phyloP scores from a whole-genome alignment of 495 filamentous ascomycete genomes.

The Podospora conica region DNA sequence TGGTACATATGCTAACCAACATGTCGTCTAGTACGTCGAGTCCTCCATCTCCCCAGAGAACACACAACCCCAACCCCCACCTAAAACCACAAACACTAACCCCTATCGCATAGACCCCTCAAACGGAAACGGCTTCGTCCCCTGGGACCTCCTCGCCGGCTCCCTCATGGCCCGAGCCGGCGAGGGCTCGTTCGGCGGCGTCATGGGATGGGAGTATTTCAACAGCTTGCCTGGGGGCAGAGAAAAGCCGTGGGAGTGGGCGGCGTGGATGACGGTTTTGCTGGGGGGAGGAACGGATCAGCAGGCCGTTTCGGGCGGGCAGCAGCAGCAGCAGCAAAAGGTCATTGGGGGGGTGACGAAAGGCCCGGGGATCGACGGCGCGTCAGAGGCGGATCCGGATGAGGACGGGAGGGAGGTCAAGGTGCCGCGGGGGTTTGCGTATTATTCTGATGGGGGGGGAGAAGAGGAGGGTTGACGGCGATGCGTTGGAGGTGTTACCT shows the following conservation, averaged over 20 bases:
- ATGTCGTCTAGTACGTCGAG: too few relatives aligned
- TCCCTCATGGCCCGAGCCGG: conserved; percentile 31
- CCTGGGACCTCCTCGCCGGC: conserved; percentile 27
- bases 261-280: conserved; percentile 38
- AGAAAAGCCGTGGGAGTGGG: conserved; percentile 64
- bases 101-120: conserved; percentile 49
- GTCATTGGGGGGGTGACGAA: neutral
- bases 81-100: too few relatives aligned
- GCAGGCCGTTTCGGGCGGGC: too few relatives aligned
- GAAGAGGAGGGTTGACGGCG: neutral
- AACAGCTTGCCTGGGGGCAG: conserved; percentile 58
- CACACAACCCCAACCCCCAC: neutral
- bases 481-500: neutral
- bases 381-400: conserved; percentile 7
- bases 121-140: conserved; percentile 53
- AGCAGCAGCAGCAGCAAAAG: too few relatives aligned
- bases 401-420: conserved; percentile 9
- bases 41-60: too few relatives aligned
- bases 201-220: conserved; percentile 88
- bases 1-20: too few relatives aligned
- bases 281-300: conserved; percentile 17
- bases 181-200: conserved; percentile 57
- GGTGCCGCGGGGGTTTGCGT: conserved; percentile 25
- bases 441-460: conserved; percentile 24
- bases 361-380: neutral